Percentiles rank a stretch among this genome's conserved stretches.
These are phyloP conservation scores for Nemophila menziesii DNA, from an alignment of 257 asterid genomes.

Conservation along the genomic window DNA sequence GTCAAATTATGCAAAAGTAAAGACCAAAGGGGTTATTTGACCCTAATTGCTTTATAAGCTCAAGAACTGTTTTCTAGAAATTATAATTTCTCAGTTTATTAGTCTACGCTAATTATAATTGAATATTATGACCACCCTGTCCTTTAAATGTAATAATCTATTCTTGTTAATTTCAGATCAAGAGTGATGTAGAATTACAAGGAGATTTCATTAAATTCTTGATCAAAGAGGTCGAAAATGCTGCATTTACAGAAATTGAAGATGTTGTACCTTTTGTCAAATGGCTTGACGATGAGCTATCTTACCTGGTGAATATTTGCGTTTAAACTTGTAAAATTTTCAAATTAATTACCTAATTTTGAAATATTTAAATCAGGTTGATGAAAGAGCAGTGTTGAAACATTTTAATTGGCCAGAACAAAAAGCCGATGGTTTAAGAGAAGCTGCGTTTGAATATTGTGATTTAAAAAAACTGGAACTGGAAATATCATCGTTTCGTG, in stretches of 20 bases:
- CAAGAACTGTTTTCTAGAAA: too few relatives aligned
- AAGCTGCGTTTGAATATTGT: constrained; percentile 93
- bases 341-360: not conserved
- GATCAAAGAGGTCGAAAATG: constrained; percentile 81
- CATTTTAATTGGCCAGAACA: constrained; percentile 97
- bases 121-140: too few relatives aligned
- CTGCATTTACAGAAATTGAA: constrained; percentile 78
- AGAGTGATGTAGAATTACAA: constrained; percentile 89
- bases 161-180: constrained; percentile 56
- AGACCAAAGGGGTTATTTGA: too few relatives aligned
- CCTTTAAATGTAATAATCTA: too few relatives aligned
- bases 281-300: constrained; percentile 99
- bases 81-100: too few relatives aligned
- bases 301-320: constrained; percentile 47
- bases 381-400: constrained; percentile 97
- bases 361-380: constrained; percentile 37
- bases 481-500: constrained; percentile 61
- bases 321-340: not conserved
- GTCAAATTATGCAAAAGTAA: too few relatives aligned
- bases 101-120: too few relatives aligned
- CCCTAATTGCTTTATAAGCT: too few relatives aligned
- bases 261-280: constrained; percentile 90
- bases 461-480: constrained; percentile 86
- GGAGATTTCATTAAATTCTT: constrained; percentile 87
- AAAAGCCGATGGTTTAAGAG: constrained; percentile 90